Evolutionary conservation across 345 rosid genomes (phyloP), one percentile per base, ranked within the genome.

Genomic region (Ricinus communis): DNA sequence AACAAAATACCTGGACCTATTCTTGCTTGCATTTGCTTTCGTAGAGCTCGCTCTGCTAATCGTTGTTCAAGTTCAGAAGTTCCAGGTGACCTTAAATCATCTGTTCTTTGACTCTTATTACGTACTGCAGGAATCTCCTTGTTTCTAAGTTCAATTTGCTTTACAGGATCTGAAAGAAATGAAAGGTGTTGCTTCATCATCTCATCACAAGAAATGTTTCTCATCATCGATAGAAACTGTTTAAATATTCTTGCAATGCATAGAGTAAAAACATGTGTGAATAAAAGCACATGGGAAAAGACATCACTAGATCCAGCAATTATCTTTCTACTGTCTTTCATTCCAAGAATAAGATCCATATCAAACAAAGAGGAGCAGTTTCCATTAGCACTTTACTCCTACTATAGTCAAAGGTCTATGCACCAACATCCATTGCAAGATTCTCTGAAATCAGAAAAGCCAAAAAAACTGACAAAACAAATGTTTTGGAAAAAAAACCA

Each of bases 1-100:
- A 25, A n/a, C 11, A 27, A 59, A 24, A 52, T 25, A 75, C 62
- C 60, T 31, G 62, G 7, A 14, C 64, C 69, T 54, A 62, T 28
- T 62, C 69, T 62, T 51, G 58, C 21, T 58, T 73, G 77, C 46
- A 69, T 62, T 38, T 62, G 74, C 74, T 63, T 76, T 28, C 12
- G 50, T 27, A 68, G 60, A 70, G 74, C 76, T 25, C 70, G 79
- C 59, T 79, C 69, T 43, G 76, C 73, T 53, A 74, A 74, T 21
- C 60, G 43, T 66, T 66, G 58, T 65, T 74, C 78, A 43, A 75
- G 78, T n/a, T 79, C 79, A 45, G 76, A 47, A 53, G 64, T 60
- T 50, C 57, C 61, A 51, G 65, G 22, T 51, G 74, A 49, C 55
- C 55, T 58, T 38, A 8, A 25, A 55, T 58, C 59, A 59, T n/a